Conservation (phyloP, 1,139 yeast genomes). For the Dujonia santamariae region DNA sequence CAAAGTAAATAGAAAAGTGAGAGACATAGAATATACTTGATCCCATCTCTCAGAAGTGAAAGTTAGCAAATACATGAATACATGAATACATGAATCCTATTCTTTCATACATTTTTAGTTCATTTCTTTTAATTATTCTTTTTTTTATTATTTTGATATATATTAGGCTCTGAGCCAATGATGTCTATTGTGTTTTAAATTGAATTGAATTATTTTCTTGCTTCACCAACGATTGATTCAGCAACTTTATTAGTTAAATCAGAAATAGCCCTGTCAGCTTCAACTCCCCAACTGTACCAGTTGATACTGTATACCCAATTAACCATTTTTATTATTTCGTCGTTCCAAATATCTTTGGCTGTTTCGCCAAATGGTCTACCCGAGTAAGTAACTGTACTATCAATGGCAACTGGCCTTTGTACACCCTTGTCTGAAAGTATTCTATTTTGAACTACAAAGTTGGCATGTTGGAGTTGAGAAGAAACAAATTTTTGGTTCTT, state of each 20-base stretch:
- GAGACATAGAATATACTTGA: too few relatives aligned
- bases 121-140: too few relatives aligned
- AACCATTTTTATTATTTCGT: constrained; percentile 63
- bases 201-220: too few relatives aligned
- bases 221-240: constrained; percentile 6
- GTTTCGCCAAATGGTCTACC: constrained; percentile 48
- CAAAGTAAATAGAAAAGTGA: too few relatives aligned
- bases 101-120: too few relatives aligned
- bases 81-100: too few relatives aligned
- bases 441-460: constrained; percentile 48
- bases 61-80: too few relatives aligned
- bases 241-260: constrained; percentile 32
- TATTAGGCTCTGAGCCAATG: too few relatives aligned
- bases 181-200: too few relatives aligned
- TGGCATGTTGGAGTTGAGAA: constrained; percentile 45
- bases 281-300: constrained; percentile 44
- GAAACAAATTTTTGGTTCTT: constrained; percentile 47
- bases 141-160: too few relatives aligned
- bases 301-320: constrained; percentile 61
- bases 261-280: constrained; percentile 32
- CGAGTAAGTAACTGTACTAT: constrained; percentile 26
- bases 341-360: constrained; percentile 79
- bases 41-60: too few relatives aligned
- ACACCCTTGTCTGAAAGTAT: constrained; percentile 39
- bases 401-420: constrained; percentile 36